Conservation (phyloP, 306 rosid genomes). For the Castanea mollissima region DNA sequence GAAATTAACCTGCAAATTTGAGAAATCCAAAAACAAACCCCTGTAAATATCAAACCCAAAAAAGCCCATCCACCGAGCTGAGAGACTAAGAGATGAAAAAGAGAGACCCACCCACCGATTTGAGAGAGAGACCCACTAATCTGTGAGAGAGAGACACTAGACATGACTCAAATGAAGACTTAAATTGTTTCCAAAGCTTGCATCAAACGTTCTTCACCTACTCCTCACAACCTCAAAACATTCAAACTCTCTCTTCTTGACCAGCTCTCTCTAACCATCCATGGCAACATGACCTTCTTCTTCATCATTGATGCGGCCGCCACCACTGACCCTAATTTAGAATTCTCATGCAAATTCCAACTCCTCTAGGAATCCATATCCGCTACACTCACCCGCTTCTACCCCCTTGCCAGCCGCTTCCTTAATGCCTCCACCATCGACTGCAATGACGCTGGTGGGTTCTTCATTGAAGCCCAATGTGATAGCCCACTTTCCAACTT, state of each 20-base stretch:
- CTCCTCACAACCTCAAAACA: no score
- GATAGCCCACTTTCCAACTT: constrained; percentile 21
- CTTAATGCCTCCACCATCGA: constrained; percentile 24
- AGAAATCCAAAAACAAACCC: no score
- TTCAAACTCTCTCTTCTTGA: constrained; percentile 27
- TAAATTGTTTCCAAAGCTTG: constrained; percentile 16
- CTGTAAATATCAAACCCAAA: no score
- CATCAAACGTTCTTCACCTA: constrained; percentile 32
- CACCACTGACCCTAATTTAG: neutral
- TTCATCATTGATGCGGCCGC: neutral
- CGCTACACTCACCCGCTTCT: constrained; percentile 10
- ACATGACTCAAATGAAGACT: constrained; percentile 8
- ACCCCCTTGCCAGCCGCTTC: constrained; percentile 47
- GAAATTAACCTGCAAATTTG: no score
- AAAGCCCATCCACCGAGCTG: no score
- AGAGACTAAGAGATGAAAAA: no score
- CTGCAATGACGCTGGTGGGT: constrained; percentile 36
- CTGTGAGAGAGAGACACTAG: no score
- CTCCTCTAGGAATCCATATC: constrained; percentile 29
- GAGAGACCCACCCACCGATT: no score
- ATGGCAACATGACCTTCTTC: constrained; percentile 43
- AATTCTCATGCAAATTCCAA: constrained; percentile 26
- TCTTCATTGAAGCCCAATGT: constrained; percentile 37
- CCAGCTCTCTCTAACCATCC: constrained; percentile 36
- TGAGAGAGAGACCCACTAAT: no score